Conservation (phyloP, 2,329 filamentous ascomycete species). For the Leptographium wingfieldii region DNA sequence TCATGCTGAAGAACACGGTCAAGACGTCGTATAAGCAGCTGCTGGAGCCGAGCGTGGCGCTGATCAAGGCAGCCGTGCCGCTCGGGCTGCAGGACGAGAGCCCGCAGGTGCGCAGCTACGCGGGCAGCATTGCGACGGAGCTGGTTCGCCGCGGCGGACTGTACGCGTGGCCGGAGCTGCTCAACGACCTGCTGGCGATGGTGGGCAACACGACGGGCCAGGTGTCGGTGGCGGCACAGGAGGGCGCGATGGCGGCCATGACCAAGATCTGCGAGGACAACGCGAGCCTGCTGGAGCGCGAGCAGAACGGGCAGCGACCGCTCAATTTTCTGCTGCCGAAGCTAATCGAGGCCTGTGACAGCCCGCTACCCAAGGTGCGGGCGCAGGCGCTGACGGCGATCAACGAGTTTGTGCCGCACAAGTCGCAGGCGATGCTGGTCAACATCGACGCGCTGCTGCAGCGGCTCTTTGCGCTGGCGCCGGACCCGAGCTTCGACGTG, state of each 20-base stretch:
- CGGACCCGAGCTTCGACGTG: slow-evolving; percentile 68
- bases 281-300: slow-evolving; percentile 69
- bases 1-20: slow-evolving; percentile 95
- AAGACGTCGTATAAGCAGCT: slow-evolving; percentile 63
- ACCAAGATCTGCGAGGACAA: slow-evolving; percentile 97
- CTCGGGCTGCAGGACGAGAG: slow-evolving; percentile 70
- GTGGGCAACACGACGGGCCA: slow-evolving; percentile 61
- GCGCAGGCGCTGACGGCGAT: slow-evolving; percentile 70
- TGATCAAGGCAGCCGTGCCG: slow-evolving; percentile 70
- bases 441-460: slow-evolving; percentile 72
- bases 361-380: slow-evolving; percentile 63
- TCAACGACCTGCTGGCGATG: slow-evolving; percentile 70
- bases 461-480: slow-evolving; percentile 69
- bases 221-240: slow-evolving; percentile 60
- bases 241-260: slow-evolving; percentile 87
- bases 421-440: slow-evolving; percentile 68
- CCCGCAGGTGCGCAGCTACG: slow-evolving; percentile 72
- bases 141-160: slow-evolving; percentile 74
- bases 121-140: slow-evolving; percentile 90
- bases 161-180: slow-evolving; percentile 79
- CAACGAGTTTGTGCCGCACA: slow-evolving; percentile 82
- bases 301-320: slow-evolving; percentile 79
- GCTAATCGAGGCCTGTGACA: slow-evolving; percentile 75
- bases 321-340: slow-evolving; percentile 83
- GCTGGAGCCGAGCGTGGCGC: slow-evolving; percentile 55